Base-by-base conservation (phyloP, 345 rosid genomes). In the Ricinus communis region DNA sequence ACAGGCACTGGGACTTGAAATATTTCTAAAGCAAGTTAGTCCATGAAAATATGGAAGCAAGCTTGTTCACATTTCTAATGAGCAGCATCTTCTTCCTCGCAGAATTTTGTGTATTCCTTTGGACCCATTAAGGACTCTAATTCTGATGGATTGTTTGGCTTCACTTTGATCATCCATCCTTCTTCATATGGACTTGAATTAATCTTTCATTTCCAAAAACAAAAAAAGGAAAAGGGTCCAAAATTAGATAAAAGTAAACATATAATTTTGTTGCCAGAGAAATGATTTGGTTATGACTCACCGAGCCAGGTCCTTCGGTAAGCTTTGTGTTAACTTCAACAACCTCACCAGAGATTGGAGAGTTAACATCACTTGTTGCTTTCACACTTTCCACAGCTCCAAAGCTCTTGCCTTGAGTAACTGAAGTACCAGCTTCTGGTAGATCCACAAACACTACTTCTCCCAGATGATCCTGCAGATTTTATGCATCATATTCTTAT, bases 81-180 rank as follows among this genome's bases (percentile, higher is more conserved):
- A 75, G 92, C 82, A n/a, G 92, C 93, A 49, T 87, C 94, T 86
- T 90, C 99, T 68, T 95, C 98, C 80, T 95, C 91, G 24, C 96
- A 95, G 86, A 89, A 86, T 76, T 95, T 90, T 21, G 87, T 85
- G 87, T 90, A 95, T 66, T 88, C 97, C 62, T 83, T 86, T 30
- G 97, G 51, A 74, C 86, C 96, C 91, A 95, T 75, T 75, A 95
- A 81, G 65, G 93, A 82, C 28, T 79, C 93, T 55, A 90, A 62
- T 73, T 92, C 98, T 5, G 87, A 84, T 33, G 99, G 93, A 71
- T 68, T 83, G 69, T 88, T 85, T 13, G 96, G 97, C 86, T 92
- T 95, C 76, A 95, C 92, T 82, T 92, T 95, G 74, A 92, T 92
- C 91, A 95, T 89, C 99, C 97, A 95, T 68, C 98, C 99, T 28